Evolutionary conservation across 495 filamentous ascomycete genomes (phyloP).

Genomic region (Hyphodiscus hymeniophilus): DNA sequence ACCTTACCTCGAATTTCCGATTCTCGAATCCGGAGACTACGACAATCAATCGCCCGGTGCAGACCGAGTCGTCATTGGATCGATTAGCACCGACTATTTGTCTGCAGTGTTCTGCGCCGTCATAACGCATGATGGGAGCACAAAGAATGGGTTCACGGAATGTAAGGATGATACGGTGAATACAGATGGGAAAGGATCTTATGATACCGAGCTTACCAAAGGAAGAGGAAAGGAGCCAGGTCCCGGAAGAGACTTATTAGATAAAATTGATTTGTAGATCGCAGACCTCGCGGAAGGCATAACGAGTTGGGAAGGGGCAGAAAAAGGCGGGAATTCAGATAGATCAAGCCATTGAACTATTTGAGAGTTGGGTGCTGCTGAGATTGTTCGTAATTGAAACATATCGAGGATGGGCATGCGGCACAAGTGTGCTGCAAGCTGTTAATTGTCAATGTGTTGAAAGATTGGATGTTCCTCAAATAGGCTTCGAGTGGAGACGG

Average conservation of each 20-base stretch:
- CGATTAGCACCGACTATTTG: conserved; percentile 19
- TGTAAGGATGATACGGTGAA: conserved; percentile 20
- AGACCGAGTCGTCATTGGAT: conserved; percentile 24
- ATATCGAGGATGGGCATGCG: no score
- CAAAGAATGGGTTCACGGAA: conserved; percentile 18
- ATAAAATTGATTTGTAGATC: conserved; percentile 4
- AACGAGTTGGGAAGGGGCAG: background rate
- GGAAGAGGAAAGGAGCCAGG: conserved; percentile 7
- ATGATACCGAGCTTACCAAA: background rate
- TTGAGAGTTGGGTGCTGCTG: no score
- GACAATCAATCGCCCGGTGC: conserved; percentile 15
- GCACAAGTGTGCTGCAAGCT: no score
- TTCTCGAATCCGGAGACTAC: conserved; percentile 17
- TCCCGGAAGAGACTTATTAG: conserved; percentile 13
- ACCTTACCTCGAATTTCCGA: conserved; percentile 25
- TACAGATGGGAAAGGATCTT: conserved; percentile 13
- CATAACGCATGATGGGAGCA: conserved; percentile 19
- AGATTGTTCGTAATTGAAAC: no score
- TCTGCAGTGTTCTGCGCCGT: conserved; percentile 21
- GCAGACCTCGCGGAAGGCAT: background rate
- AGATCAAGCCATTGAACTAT: no score
- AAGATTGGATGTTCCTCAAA: no score
- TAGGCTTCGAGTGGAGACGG: no score
- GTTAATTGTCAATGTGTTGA: no score
- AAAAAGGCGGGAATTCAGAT: background rate